Evolutionary conservation across 163 green algal genomes (phyloP).

Genomic region (Trebouxia gelatinosa): DNA sequence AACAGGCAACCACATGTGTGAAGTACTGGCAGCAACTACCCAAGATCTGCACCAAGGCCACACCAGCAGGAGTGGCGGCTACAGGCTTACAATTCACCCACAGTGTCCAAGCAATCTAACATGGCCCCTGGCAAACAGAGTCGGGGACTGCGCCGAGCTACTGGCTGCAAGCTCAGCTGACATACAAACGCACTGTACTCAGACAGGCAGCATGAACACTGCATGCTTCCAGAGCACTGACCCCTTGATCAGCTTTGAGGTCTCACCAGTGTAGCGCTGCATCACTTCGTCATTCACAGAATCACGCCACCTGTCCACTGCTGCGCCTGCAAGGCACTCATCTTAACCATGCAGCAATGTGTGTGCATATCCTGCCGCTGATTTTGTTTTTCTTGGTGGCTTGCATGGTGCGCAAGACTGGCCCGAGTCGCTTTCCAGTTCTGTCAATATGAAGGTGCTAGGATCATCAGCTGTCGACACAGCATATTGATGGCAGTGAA

Average conservation of each 20-base stretch:
- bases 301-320: not conserved
- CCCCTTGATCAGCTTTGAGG: too few species aligned
- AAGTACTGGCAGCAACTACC: too few species aligned
- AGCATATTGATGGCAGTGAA: not conserved
- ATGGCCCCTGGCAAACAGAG: not conserved
- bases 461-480: not conserved
- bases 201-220: too few species aligned
- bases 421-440: not conserved
- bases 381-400: not conserved
- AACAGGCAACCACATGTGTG: too few species aligned
- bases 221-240: too few species aligned
- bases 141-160: not conserved
- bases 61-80: too few species aligned
- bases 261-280: slow-evolving; percentile 18
- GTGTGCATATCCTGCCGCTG: not conserved
- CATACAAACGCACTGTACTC: not conserved
- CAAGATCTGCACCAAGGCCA: too few species aligned
- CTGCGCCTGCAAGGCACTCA: not conserved
- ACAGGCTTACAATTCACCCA: not conserved
- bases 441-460: too few species aligned
- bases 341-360: not conserved
- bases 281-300: slow-evolving; percentile 25
- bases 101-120: not conserved
- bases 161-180: not conserved
- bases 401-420: not conserved